Evolutionary conservation across 495 filamentous ascomycete genomes (phyloP).

Genomic region (Lasiosphaeriaceae sp.): DNA sequence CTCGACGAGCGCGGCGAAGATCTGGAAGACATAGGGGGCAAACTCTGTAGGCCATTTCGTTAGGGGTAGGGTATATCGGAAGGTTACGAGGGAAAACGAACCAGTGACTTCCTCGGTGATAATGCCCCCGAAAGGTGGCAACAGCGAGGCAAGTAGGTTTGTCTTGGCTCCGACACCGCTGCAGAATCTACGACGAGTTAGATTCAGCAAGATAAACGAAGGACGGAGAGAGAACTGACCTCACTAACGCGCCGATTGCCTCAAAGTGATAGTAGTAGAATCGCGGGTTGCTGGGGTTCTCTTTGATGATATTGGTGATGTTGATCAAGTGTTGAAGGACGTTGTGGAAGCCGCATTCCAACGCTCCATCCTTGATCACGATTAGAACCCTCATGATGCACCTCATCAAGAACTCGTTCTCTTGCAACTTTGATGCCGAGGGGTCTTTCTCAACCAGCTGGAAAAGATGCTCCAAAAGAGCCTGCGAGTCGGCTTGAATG

Average conservation of each 20-base stretch:
- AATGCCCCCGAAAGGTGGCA: constrained; percentile 69
- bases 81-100: constrained; percentile 34
- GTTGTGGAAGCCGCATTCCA: constrained; percentile 59
- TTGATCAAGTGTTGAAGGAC: constrained; percentile 74
- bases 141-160: constrained; percentile 73
- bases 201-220: background rate
- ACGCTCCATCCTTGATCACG: constrained; percentile 77
- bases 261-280: constrained; percentile 99
- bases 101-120: constrained; percentile 77
- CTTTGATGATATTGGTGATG: constrained; percentile 82
- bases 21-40: constrained; percentile 92
- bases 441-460: constrained; percentile 75
- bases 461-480: constrained; percentile 90
- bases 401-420: constrained; percentile 98
- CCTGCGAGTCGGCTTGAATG: constrained; percentile 75
- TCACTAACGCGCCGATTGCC: constrained; percentile 87
- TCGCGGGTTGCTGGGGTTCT: constrained; percentile 93
- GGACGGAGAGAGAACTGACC: constrained; percentile 38
- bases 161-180: constrained; percentile 61
- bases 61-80: constrained; percentile 7
- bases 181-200: constrained; percentile 51
- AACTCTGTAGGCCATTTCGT: constrained; percentile 60
- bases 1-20: constrained; percentile 86
- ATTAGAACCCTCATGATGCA: constrained; percentile 97
- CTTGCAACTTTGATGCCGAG: constrained; percentile 87